phyloP scores from a whole-genome alignment of 805 yeast species.

The Wickerhamomyces hampshirensis region DNA sequence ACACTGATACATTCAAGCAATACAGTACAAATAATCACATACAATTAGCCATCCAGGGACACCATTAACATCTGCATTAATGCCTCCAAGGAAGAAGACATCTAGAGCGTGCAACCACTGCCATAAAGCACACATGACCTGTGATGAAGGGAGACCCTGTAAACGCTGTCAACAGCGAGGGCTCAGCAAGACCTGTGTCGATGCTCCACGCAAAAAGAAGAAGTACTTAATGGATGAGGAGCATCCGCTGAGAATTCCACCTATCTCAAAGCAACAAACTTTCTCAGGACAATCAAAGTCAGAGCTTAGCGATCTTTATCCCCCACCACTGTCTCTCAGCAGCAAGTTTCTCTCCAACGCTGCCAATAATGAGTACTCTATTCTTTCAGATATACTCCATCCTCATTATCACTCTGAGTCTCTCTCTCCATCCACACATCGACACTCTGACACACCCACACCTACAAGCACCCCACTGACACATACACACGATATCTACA shows the following conservation, averaged over 20 bases:
- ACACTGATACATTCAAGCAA: too few species aligned
- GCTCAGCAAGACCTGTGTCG: constrained; percentile 64
- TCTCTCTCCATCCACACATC: constrained; percentile 6
- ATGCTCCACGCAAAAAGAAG: constrained; percentile 84
- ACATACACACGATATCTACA: constrained; percentile 21
- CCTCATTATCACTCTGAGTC: constrained; percentile 10
- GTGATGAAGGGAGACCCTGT: constrained; percentile 83
- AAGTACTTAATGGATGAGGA: constrained; percentile 65
- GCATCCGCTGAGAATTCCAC: not conserved
- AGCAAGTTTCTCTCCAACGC: constrained; percentile 58
- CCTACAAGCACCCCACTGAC: constrained; percentile 17
- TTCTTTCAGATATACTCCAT: constrained; percentile 59
- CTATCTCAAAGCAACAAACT: not conserved
- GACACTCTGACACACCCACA: constrained; percentile 9
- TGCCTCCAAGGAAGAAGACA: constrained; percentile 56
- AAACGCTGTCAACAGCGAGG: constrained; percentile 71
- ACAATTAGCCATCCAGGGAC: too few species aligned
- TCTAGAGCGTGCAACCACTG: constrained; percentile 89
- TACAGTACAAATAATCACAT: too few species aligned
- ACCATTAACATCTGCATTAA: too few species aligned
- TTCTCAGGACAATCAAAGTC: too few species aligned
- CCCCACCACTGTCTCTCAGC: constrained; percentile 7
- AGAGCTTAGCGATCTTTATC: constrained; percentile 11
- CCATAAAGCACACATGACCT: constrained; percentile 86
- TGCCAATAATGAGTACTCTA: constrained; percentile 68